Evolutionary conservation across 1,284 basidiomycete genomes (phyloP), one percentile per base, ranked within the genome.

Genomic region (Marasmius oreades): DNA sequence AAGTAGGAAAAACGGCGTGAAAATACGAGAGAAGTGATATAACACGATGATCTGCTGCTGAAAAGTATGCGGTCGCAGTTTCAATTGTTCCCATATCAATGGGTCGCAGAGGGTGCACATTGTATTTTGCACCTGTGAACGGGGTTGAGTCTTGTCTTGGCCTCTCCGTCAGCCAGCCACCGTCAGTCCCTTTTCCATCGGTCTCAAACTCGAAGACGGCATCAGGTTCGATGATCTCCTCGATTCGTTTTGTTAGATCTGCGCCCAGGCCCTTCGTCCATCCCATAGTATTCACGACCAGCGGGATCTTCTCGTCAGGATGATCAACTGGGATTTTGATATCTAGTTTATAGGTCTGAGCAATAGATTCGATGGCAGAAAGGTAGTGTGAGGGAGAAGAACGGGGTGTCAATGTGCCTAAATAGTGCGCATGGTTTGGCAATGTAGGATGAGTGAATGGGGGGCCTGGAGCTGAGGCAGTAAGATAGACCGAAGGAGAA

Each of bases 251-350:
- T 10, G 86, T 80, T 2, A 99, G 73, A 63, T 97, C 92, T 18
- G 86, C 88, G 1, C 96, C 96, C 1, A 98, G 82, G 1, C 96
- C 96, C 69, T 96, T 98, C 14, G 85, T 83, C 96, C 96, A 99
- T 1, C 96, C 96, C 83, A 96, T 95, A 0, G 93, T 98, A 69
- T 99, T 99, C 55, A 98, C 83, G 8, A 98, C 81, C 5, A 99
- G 81, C 0, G 96, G 96, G 3, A 92, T 79, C n/a, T 70, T 5
- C 63, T 53, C 2, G 64, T 64, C 1, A 60, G 56, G 0, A 64
- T 66, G 63, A 7, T 67, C 56, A 12, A 63, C 62, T 12, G 81
- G 77, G 59, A 79, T 70, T 56, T 88, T 87, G 2, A 94, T 64
- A 52, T 93, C 89, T 51, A 88, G 74, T 31, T 76, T 80, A 70